Evolutionary conservation across 179 eudicot species (phyloP).

Genomic region (Drosera spatulata): DNA sequence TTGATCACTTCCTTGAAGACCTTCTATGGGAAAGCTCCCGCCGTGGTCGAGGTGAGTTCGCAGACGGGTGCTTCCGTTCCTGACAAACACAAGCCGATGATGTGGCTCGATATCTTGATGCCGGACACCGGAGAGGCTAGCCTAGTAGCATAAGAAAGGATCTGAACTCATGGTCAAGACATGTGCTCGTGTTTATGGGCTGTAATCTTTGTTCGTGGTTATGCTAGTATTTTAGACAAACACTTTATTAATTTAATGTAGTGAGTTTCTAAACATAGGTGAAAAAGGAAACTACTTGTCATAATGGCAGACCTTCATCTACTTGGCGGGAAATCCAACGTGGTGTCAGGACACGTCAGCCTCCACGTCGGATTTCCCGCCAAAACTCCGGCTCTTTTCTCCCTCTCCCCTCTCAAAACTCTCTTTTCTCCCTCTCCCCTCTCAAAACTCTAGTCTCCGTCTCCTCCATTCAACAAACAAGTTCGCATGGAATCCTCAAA

Average conservation of each 20-base stretch:
- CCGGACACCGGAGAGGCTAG: constrained; percentile 74
- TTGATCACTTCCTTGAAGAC: constrained; percentile 50
- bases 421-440: background rate
- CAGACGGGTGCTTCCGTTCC: constrained; percentile 85
- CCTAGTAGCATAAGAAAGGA: constrained; percentile 36
- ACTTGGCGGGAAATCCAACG: background rate
- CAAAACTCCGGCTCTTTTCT: background rate
- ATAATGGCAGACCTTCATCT: too few species aligned
- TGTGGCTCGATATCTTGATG: constrained; percentile 87
- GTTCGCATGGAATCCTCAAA: constrained; percentile 15
- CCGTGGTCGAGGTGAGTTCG: constrained; percentile 71
- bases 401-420: constrained; percentile 5
- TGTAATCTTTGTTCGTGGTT: too few species aligned
- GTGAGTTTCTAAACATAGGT: too few species aligned
- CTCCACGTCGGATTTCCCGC: constrained; percentile 21
- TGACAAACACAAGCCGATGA: constrained; percentile 69
- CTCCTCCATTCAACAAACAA: background rate
- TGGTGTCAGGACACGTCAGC: constrained; percentile 8
- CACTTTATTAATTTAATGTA: too few species aligned
- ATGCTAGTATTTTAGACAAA: too few species aligned
- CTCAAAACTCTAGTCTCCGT: background rate
- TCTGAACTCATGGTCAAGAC: too few species aligned
- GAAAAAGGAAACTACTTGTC: too few species aligned
- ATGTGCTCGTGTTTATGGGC: too few species aligned
- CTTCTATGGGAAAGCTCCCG: constrained; percentile 91